Percentiles rank a stretch among this genome's conserved stretches.
phyloP scores from a whole-genome alignment of 2,329 filamentous ascomycete genomes.

The Apiospora pterosperma region DNA sequence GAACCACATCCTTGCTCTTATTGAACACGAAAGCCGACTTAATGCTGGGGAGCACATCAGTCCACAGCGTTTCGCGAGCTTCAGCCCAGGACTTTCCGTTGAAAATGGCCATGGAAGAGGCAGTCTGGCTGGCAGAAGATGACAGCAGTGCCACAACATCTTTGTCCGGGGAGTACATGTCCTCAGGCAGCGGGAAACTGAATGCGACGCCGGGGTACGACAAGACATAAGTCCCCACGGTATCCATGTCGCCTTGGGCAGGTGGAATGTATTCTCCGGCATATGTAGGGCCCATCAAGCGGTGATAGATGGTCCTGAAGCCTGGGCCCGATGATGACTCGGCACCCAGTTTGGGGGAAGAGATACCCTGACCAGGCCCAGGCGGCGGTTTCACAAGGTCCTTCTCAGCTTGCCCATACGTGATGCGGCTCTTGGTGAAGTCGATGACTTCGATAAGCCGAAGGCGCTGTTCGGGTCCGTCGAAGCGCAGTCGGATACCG shows the following conservation, averaged over 20 bases:
- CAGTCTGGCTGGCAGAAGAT: constrained; percentile 70
- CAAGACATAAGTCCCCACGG: constrained; percentile 76
- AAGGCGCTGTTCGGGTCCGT: constrained; percentile 87
- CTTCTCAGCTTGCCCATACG: constrained; percentile 67
- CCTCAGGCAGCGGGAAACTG: constrained; percentile 74
- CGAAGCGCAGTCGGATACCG: constrained; percentile 86
- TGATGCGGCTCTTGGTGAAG: constrained; percentile 79
- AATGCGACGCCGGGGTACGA: constrained; percentile 96
- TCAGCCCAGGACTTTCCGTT: constrained; percentile 88
- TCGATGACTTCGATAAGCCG: constrained; percentile 88
- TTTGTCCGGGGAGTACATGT: constrained; percentile 69
- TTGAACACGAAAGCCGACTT: constrained; percentile 66
- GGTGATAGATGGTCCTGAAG: constrained; percentile 88
- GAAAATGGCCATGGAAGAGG: constrained; percentile 87
- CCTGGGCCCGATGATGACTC: constrained; percentile 58
- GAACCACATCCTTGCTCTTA: constrained; percentile 73
- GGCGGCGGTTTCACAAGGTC: constrained; percentile 65
- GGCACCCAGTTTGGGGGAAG: constrained; percentile 23
- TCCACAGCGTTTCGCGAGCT: constrained; percentile 73
- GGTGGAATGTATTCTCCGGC: constrained; percentile 86
- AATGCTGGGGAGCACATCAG: constrained; percentile 67
- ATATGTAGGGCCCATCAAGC: constrained; percentile 90
- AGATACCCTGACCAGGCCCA: constrained; percentile 23
- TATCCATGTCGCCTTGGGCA: constrained; percentile 43
- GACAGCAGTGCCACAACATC: constrained; percentile 87